phyloP scores from a whole-genome alignment of 1,139 yeast genomes.

The Suhomyces guaymorum region DNA sequence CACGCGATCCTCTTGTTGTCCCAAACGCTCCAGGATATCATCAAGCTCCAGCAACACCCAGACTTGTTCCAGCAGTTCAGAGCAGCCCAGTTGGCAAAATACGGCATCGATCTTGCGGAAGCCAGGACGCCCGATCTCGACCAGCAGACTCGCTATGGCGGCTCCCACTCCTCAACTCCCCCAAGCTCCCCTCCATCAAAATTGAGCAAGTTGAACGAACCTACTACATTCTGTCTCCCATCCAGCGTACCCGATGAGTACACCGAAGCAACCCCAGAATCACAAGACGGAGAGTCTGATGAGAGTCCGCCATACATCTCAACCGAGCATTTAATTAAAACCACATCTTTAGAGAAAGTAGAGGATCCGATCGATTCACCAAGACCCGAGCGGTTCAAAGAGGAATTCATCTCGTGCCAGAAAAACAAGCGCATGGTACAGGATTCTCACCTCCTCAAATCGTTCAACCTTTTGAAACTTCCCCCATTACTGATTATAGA shows the following conservation, averaged over 20 bases:
- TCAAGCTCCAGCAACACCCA: constrained; percentile 31
- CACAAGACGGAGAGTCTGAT: constrained; percentile 13
- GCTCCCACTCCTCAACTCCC: constrained; percentile 14
- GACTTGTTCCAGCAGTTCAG: constrained; percentile 30
- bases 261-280: constrained; percentile 16
- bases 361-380: constrained; percentile 20
- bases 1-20: constrained; percentile 40
- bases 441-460: constrained; percentile 31
- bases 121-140: background rate
- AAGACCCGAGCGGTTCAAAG: constrained; percentile 13
- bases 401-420: constrained; percentile 9
- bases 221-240: constrained; percentile 2
- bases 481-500: constrained; percentile 41
- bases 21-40: constrained; percentile 35
- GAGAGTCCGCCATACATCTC: constrained; percentile 21
- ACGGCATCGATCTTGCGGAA: constrained; percentile 12
- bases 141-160: background rate
- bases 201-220: constrained; percentile 16
- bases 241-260: constrained; percentile 1
- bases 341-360: constrained; percentile 18
- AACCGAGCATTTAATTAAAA: constrained; percentile 25
- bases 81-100: constrained; percentile 26
- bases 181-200: constrained; percentile 26
- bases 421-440: constrained; percentile 18
- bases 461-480: constrained; percentile 37